Conservation (phyloP, 225 moss, liverwort and hornwort genomes). For the Physcomitrium patens region DNA sequence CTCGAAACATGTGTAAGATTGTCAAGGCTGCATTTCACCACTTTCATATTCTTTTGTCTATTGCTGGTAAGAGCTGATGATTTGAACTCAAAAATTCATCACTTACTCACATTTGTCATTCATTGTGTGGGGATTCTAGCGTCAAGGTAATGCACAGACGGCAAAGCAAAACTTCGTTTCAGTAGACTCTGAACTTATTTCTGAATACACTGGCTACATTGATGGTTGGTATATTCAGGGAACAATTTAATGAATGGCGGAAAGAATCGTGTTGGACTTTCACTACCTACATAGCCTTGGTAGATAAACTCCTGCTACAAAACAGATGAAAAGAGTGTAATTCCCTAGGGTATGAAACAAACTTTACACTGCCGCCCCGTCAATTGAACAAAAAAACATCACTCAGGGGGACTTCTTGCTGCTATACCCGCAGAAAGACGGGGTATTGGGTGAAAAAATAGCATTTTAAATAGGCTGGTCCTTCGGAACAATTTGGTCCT, state of each 20-base stretch:
- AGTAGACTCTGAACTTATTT: background rate
- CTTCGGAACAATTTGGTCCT: slow-evolving; percentile 74
- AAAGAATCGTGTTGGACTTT: slow-evolving; percentile 2
- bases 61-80: no score
- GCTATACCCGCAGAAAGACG: slow-evolving; percentile 20
- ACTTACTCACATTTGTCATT: no score
- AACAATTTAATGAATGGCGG: background rate
- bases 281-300: slow-evolving; percentile 29
- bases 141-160: no score
- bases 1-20: no score
- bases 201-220: background rate
- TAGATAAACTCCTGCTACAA: background rate
- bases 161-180: background rate
- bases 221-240: background rate
- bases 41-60: no score
- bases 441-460: slow-evolving; percentile 1
- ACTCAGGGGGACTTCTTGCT: slow-evolving; percentile 16
- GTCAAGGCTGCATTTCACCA: no score
- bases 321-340: slow-evolving; percentile 25
- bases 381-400: slow-evolving; percentile 28
- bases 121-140: no score
- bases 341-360: slow-evolving; percentile 8
- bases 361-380: background rate
- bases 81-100: no score
- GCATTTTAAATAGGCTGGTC: slow-evolving; percentile 77